phyloP scores from a whole-genome alignment of 1,284 basidiomycete genomes.

The Fomes fomentarius region DNA sequence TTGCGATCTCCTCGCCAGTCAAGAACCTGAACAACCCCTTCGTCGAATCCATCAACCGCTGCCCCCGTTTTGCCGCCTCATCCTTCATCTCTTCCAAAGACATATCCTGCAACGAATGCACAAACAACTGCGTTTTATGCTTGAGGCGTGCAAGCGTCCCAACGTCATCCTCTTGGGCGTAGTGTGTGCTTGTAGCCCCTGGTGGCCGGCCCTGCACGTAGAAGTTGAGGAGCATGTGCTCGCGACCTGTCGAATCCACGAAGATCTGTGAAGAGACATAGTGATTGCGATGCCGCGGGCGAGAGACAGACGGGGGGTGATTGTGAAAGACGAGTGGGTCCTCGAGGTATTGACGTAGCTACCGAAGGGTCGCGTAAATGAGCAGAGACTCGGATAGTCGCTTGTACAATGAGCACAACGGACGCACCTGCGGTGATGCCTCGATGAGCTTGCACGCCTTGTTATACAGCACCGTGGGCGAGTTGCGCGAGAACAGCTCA shows the following conservation, averaged over 20 bases:
- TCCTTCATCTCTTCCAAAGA: slow-evolving; percentile 58
- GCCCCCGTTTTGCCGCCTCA: slow-evolving; percentile 33
- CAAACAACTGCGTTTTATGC: slow-evolving; percentile 46
- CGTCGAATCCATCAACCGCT: slow-evolving; percentile 44
- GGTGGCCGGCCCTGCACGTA: slow-evolving; percentile 64
- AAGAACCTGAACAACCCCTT: slow-evolving; percentile 69
- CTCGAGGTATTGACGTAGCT: slow-evolving; percentile 71
- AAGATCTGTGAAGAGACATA: slow-evolving; percentile 77
- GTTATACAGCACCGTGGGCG: slow-evolving; percentile 87
- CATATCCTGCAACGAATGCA: slow-evolving; percentile 47
- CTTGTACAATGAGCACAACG: background rate
- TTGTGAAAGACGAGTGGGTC: slow-evolving; percentile 75
- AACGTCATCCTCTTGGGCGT: slow-evolving; percentile 5
- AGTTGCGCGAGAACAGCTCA: slow-evolving; percentile 92
- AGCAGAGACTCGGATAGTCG: too few relatives aligned
- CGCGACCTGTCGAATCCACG: slow-evolving; percentile 68
- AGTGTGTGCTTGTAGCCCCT: slow-evolving; percentile 31
- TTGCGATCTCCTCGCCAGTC: slow-evolving; percentile 52
- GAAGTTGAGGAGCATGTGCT: slow-evolving; percentile 82
- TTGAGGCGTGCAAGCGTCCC: slow-evolving; percentile 7
- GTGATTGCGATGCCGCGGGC: slow-evolving; percentile 79
- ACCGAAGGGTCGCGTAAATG: too few relatives aligned
- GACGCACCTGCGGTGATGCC: slow-evolving; percentile 65
- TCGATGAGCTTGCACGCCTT: slow-evolving; percentile 87
- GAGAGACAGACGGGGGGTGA: slow-evolving; percentile 67